A percentile compares a stretch with the other conserved stretches of the same genome.
Conservation (phyloP, 176 grass and related monocot species). For the Musa itinerans region DNA sequence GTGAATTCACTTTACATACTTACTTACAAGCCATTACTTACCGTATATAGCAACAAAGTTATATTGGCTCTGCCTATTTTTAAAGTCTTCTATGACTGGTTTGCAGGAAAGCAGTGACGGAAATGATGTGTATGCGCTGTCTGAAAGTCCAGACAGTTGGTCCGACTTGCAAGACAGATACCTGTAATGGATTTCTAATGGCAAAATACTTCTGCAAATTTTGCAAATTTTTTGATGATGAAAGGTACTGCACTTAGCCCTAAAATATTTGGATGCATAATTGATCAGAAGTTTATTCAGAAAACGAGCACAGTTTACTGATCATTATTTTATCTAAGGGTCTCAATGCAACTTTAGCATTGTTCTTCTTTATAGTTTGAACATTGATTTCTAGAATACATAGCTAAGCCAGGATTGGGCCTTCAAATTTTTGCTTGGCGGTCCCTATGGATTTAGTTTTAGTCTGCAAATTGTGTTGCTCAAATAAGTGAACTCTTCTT, state of each 20-base stretch:
- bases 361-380: neutral
- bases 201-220: slow-evolving; percentile 72
- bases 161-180: slow-evolving; percentile 42
- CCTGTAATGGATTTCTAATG: slow-evolving; percentile 60
- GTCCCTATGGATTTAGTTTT: too few species aligned
- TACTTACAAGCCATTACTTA: neutral
- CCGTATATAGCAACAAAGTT: neutral
- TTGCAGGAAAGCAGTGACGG: slow-evolving; percentile 54
- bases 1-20: too few species aligned
- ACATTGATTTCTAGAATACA: neutral
- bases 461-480: neutral
- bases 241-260: slow-evolving; percentile 39
- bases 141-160: slow-evolving; percentile 55
- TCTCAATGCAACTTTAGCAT: neutral
- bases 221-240: slow-evolving; percentile 89
- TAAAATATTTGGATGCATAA: too few species aligned
- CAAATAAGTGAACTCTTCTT: neutral
- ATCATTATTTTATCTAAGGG: too few species aligned
- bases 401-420: neutral
- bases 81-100: neutral
- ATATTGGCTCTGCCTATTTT: neutral
- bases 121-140: slow-evolving; percentile 89
- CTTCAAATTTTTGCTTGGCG: neutral
- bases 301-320: too few species aligned
- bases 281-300: too few species aligned